These are phyloP conservation scores for Diaporthe sp. DNA, from an alignment of 2,329 filamentous ascomycete species.

Conservation along the genomic window DNA sequence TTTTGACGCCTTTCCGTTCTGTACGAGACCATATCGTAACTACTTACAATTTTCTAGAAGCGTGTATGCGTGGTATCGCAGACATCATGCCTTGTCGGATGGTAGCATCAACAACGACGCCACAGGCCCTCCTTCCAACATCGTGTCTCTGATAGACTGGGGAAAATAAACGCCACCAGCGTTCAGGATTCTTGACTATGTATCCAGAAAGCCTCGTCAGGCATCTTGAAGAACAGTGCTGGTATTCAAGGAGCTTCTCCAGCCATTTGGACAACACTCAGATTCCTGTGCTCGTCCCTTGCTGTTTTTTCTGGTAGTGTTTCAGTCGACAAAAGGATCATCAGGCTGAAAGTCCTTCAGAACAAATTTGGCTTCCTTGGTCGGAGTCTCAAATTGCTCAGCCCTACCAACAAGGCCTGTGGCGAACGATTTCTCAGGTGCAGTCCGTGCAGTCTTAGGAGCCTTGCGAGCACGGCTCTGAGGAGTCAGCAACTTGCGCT, in stretches of 20 bases:
- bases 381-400: neutral
- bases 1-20: neutral
- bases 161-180: neutral
- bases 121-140: neutral
- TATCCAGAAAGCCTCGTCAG: no score
- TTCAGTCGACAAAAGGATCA: neutral
- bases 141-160: no score
- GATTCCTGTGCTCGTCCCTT: neutral
- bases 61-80: neutral
- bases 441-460: neutral
- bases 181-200: no score
- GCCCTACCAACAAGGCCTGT: neutral
- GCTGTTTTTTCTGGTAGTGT: neutral
- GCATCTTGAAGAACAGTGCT: no score
- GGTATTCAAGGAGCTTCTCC: no score
- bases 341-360: neutral
- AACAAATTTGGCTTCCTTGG: neutral
- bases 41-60: neutral
- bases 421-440: neutral
- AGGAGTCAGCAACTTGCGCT: conserved; percentile 7
- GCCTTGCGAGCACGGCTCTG: conserved; percentile 9
- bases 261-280: neutral
- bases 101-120: neutral
- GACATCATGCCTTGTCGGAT: neutral
- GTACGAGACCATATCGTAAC: neutral